These are phyloP conservation scores for Macrocystidia cucumis DNA, from an alignment of 1,284 basidiomycete genomes.

Conservation along the genomic window DNA sequence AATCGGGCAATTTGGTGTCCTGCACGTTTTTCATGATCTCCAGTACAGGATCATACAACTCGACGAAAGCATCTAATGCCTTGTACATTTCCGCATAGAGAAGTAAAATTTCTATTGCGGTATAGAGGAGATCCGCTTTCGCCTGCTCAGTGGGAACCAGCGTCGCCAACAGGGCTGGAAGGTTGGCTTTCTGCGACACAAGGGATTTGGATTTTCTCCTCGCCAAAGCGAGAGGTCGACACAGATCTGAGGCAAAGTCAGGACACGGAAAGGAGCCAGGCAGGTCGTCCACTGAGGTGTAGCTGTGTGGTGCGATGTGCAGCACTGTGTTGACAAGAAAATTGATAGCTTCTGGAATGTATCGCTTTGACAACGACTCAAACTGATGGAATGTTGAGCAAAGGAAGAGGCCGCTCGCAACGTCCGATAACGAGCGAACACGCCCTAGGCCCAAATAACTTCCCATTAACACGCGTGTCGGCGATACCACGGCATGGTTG, in stretches of 20 bases:
- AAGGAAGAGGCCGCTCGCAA: slow-evolving; percentile 86
- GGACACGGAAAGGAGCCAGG: slow-evolving; percentile 69
- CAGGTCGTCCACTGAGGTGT: slow-evolving; percentile 36
- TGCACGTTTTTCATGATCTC: slow-evolving; percentile 47
- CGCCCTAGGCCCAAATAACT: slow-evolving; percentile 87
- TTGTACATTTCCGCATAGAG: slow-evolving; percentile 74
- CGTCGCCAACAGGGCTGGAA: slow-evolving; percentile 32
- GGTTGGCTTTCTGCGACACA: slow-evolving; percentile 34
- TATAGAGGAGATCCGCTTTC: slow-evolving; percentile 60
- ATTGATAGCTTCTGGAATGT: slow-evolving; percentile 88
- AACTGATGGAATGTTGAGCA: slow-evolving; percentile 81
- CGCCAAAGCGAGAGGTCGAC: slow-evolving; percentile 28
- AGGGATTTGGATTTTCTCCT: slow-evolving; percentile 31
- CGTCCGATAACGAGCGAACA: slow-evolving; percentile 67
- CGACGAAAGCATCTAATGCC: slow-evolving; percentile 74
- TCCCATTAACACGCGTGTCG: slow-evolving; percentile 83
- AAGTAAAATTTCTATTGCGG: slow-evolving; percentile 56
- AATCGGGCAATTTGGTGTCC: slow-evolving; percentile 37
- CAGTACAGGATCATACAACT: slow-evolving; percentile 69
- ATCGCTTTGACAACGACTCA: slow-evolving; percentile 78
- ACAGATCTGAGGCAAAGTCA: slow-evolving; percentile 52
- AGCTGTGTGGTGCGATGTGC: slow-evolving; percentile 63
- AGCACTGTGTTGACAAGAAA: slow-evolving; percentile 70
- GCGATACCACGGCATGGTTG: slow-evolving; percentile 84
- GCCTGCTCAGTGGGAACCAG: slow-evolving; percentile 42